These are phyloP conservation scores for slime mould (Dictyostelium discoideum) DNA, from an alignment of 78 protist genomes.

Conservation along the genomic window dicty_2.7 NC_007089.4:1478001-1478500, in stretches of 20 bases:
- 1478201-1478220: conserved; percentile 55
- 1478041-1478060: conserved; percentile 5
- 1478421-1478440: background rate
- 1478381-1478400: background rate
- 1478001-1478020: conserved; percentile 12
- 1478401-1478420: background rate
- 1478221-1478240: conserved; percentile 1
- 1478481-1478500: no score
- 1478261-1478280: conserved; percentile 27
- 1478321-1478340: conserved; percentile 74
- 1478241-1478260: conserved; percentile 31
- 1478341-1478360: conserved; percentile 72
- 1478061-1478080: background rate
- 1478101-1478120: conserved; percentile 13
- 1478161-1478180: background rate
- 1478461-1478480: no score
- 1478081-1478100: background rate
- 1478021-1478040: background rate
- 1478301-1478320: conserved; percentile 54
- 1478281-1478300: conserved; percentile 4
- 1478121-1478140: conserved; percentile 21
- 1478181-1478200: conserved; percentile 16
- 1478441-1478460: background rate
- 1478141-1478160: background rate
- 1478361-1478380: conserved; percentile 16